Evolutionary conservation across 1,284 basidiomycete genomes (phyloP).

Genomic region (Xanthoconium separans): DNA sequence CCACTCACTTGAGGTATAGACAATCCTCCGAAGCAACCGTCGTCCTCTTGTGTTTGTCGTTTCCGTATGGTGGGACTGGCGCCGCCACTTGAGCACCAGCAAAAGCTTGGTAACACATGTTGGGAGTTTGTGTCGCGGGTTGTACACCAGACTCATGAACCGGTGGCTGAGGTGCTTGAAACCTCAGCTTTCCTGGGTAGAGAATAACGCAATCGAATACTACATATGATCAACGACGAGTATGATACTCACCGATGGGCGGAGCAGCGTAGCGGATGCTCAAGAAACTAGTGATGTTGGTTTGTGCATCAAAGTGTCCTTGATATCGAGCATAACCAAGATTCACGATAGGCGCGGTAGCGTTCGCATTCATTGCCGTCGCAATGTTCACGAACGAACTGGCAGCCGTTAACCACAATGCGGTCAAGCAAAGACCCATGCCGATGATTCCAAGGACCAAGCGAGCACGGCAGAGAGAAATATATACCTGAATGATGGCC

Average conservation of each 20-base stretch:
- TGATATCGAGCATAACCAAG: background rate
- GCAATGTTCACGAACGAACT: no score
- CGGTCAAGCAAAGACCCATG: no score
- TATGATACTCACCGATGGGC: conserved; percentile 9
- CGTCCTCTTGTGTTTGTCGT: background rate
- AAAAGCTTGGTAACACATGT: conserved; percentile 10
- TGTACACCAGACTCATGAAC: conserved; percentile 2
- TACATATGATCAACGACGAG: no score
- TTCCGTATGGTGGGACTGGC: background rate
- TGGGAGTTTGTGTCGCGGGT: conserved; percentile 13
- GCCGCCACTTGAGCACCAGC: background rate
- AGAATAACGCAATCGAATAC: no score
- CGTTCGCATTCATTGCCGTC: background rate
- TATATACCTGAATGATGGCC: no score
- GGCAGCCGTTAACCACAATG: no score
- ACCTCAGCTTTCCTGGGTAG: conserved; percentile 10
- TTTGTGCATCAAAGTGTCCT: conserved; percentile 3
- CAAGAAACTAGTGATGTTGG: conserved; percentile 12
- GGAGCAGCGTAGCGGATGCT: conserved; percentile 18
- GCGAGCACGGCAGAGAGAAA: no score
- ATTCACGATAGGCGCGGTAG: background rate
- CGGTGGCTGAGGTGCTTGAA: conserved; percentile 15
- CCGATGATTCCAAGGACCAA: no score
- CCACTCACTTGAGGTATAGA: conserved; percentile 20
- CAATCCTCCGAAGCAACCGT: conserved; percentile 16